Conservation (phyloP, 306 rosid genomes). For the Echinosophora koreensis region DNA sequence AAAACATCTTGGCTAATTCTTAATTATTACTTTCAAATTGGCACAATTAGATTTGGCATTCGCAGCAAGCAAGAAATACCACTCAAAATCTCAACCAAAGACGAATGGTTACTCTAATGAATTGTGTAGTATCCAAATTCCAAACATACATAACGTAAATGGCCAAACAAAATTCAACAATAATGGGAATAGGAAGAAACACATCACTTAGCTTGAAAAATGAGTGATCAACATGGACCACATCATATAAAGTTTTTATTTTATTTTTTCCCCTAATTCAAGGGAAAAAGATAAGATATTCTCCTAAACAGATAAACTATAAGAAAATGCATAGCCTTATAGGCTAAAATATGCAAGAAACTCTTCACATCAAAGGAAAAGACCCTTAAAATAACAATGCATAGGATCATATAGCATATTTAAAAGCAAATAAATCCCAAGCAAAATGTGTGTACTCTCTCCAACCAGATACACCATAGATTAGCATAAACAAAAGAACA, state of each 20-base stretch:
- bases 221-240: neutral
- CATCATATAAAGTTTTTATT: neutral
- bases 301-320: neutral
- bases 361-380: slow-evolving; percentile 10
- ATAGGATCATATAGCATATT: neutral
- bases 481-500: neutral
- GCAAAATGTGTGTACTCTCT: neutral
- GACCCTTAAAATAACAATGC: slow-evolving; percentile 15
- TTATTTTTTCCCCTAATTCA: too few species aligned
- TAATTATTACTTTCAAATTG: too few species aligned
- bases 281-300: neutral
- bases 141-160: too few species aligned
- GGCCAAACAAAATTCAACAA: too few species aligned
- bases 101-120: too few species aligned
- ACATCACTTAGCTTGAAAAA: neutral
- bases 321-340: neutral
- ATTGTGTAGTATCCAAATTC: too few species aligned
- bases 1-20: too few species aligned
- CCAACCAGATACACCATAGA: slow-evolving; percentile 15
- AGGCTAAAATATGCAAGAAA: neutral
- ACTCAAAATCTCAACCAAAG: too few species aligned
- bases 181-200: neutral
- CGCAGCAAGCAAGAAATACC: too few species aligned
- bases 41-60: too few species aligned
- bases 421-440: neutral